Percentiles rank a stretch among this genome's conserved stretches.
These are phyloP conservation scores for Pezicula rhizophila DNA, from an alignment of 2,329 filamentous ascomycete species.

Conservation along the genomic window DNA sequence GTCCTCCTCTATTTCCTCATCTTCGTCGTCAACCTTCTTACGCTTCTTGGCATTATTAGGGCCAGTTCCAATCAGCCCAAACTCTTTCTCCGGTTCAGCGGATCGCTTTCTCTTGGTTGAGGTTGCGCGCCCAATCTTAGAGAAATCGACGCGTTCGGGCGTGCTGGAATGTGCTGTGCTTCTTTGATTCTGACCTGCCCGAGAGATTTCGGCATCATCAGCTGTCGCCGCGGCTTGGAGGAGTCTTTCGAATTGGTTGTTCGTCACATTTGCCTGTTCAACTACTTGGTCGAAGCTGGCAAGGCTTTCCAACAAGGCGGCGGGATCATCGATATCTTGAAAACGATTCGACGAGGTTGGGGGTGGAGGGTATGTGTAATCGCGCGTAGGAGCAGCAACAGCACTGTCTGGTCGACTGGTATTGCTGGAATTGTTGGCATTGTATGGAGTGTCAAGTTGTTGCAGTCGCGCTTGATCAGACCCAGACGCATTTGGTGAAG, in stretches of 20 bases:
- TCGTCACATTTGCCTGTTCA: conserved; percentile 4
- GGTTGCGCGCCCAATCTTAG: not conserved
- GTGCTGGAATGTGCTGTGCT: not conserved
- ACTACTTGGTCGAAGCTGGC: conserved; percentile 15
- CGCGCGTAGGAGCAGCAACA: too few species aligned
- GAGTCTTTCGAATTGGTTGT: conserved; percentile 21
- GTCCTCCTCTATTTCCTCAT: conserved; percentile 5
- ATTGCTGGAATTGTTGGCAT: too few species aligned
- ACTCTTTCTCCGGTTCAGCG: not conserved
- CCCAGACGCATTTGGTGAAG: too few species aligned
- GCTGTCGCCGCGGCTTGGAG: conserved; percentile 22
- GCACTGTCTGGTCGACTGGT: too few species aligned
- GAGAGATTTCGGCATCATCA: conserved; percentile 10
- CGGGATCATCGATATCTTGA: conserved; percentile 17
- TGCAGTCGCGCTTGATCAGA: too few species aligned
- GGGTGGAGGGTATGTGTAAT: too few species aligned
- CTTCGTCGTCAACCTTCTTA: conserved; percentile 4
- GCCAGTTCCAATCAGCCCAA: not conserved
- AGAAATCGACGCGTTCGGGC: too few species aligned
- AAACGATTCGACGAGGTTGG: conserved; percentile 7
- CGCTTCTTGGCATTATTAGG: not conserved
- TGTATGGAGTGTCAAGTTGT: too few species aligned
- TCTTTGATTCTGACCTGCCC: not conserved
- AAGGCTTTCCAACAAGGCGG: conserved; percentile 21
- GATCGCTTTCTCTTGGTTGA: conserved; percentile 1